Percentiles rank a stretch among this genome's conserved stretches.
These are phyloP conservation scores for Cornus kousa DNA, from an alignment of 148 eudicot genomes.

Conservation along the genomic window DNA sequence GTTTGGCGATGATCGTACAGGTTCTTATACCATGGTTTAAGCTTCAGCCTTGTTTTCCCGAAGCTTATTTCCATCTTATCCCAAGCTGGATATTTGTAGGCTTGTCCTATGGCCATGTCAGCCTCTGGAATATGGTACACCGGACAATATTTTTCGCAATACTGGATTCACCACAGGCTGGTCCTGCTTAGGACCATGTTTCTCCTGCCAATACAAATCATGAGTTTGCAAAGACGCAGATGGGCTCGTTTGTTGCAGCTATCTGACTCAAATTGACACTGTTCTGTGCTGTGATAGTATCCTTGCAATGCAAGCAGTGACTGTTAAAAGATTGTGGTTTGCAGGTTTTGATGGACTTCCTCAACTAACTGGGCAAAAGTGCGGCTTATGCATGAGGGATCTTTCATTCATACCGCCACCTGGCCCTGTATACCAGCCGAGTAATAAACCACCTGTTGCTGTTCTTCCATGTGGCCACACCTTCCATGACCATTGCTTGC, in stretches of 20 bases:
- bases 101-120: not conserved
- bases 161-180: not conserved
- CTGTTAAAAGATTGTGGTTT: conserved; percentile 6
- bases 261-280: not conserved
- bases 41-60: not conserved
- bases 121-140: not conserved
- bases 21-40: not conserved
- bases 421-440: conserved; percentile 48
- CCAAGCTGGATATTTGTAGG: not conserved
- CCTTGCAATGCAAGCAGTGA: not conserved
- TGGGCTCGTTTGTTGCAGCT: not conserved
- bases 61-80: not conserved
- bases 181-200: not conserved
- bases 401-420: conserved; percentile 47
- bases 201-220: conserved; percentile 1
- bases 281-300: not conserved
- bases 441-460: conserved; percentile 43
- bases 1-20: not conserved
- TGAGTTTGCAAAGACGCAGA: not conserved
- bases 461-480: conserved; percentile 68
- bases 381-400: conserved; percentile 71
- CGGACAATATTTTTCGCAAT: not conserved
- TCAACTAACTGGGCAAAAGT: conserved; percentile 39
- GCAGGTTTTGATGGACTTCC: conserved; percentile 35
- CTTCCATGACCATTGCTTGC: conserved; percentile 66